phyloP scores from a whole-genome alignment of 208 protist species.

The Trypanosoma cruzi region DNA sequence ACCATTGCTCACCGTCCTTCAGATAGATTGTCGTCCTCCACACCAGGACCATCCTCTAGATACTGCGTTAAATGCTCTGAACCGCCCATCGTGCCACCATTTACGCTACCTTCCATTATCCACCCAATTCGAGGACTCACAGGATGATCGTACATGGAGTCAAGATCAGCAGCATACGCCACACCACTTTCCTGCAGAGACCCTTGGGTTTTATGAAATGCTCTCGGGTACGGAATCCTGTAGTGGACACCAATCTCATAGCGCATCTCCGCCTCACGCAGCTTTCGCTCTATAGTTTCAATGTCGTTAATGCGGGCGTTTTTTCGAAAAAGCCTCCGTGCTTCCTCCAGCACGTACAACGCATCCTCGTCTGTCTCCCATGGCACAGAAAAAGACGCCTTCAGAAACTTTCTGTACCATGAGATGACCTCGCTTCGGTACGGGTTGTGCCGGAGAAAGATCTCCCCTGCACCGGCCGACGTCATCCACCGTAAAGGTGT shows the following conservation, averaged over 20 bases:
- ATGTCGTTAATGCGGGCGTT: conserved; percentile 69
- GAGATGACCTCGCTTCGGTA: conserved; percentile 65
- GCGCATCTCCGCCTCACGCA: conserved; percentile 91
- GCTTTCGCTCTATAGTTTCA: conserved; percentile 64
- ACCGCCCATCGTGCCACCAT: conserved; percentile 72
- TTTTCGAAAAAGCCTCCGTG: conserved; percentile 69
- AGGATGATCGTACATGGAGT: conserved; percentile 83
- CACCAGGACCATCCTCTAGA: conserved; percentile 52
- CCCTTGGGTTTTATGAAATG: conserved; percentile 82
- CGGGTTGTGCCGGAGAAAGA: conserved; percentile 45
- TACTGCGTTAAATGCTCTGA: conserved; percentile 36
- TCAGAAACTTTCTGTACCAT: conserved; percentile 87
- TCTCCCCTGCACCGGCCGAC: conserved; percentile 16
- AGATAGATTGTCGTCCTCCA: conserved; percentile 43
- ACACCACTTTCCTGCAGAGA: conserved; percentile 78
- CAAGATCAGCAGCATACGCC: conserved; percentile 82
- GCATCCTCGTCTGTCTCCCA: conserved; percentile 87
- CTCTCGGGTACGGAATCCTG: conserved; percentile 81
- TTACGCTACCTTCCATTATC: conserved; percentile 69
- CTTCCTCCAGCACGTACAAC: conserved; percentile 85
- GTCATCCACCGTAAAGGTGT: conserved; percentile 9
- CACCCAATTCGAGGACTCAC: conserved; percentile 69
- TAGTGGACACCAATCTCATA: conserved; percentile 89
- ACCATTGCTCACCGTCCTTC: neutral
- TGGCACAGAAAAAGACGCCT: conserved; percentile 74